Evolutionary conservation across 2,329 filamentous ascomycete species (phyloP).

Genomic region (Aspergillus niger): DNA sequence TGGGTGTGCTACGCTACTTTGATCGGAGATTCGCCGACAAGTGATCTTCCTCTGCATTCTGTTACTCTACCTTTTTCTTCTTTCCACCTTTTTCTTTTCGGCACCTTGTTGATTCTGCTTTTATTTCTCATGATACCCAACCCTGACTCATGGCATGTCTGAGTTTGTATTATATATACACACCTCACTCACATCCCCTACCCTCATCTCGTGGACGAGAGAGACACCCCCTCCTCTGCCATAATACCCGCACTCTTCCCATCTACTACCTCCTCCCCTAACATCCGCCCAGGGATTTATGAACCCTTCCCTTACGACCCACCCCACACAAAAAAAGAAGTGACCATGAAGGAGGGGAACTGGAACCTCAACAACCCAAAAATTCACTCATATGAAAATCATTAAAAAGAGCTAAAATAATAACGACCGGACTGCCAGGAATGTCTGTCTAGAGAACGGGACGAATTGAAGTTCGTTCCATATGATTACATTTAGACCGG

Average conservation of each 20-base stretch:
- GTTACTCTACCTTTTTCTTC: not conserved
- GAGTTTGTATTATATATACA: conserved; percentile 30
- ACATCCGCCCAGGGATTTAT: not conserved
- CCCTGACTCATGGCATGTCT: conserved; percentile 25
- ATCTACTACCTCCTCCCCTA: not conserved
- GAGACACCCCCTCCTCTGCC: not conserved
- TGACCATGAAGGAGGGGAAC: not conserved
- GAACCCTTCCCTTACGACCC: not conserved
- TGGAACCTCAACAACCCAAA: no score
- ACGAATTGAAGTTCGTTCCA: no score
- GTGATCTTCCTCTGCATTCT: conserved; percentile 21
- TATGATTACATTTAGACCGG: not conserved
- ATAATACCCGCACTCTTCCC: not conserved
- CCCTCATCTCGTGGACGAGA: not conserved
- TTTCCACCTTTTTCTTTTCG: conserved; percentile 9
- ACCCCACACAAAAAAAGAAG: not conserved
- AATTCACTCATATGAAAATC: no score
- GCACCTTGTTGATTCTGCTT: conserved; percentile 11
- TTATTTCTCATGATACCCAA: conserved; percentile 28
- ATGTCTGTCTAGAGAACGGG: not conserved
- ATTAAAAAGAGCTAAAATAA: not conserved
- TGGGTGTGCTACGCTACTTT: conserved; percentile 81
- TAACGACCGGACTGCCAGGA: not conserved
- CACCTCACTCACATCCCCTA: not conserved
- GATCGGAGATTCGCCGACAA: conserved; percentile 66